Base-by-base conservation (phyloP, 2,329 filamentous ascomycete genomes). In the Biscogniauxia sp. region DNA sequence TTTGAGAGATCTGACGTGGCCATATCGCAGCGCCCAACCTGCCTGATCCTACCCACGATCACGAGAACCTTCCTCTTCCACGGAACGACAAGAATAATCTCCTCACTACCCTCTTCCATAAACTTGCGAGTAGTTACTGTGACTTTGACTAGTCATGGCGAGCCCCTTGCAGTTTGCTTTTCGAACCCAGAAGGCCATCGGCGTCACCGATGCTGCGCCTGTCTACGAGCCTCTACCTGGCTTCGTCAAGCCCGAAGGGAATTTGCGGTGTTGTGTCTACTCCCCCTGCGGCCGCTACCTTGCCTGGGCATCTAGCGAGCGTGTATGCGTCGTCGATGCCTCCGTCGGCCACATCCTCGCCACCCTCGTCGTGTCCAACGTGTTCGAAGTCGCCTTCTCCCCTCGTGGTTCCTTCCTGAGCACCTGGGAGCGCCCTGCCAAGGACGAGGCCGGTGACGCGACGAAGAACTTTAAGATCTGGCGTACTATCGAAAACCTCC, bases 401-500 rank as follows among this genome's bases (percentile, higher is more conserved):
- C 95, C 94, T 5, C 83, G 88, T 59, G 95, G 95, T 63, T 95
- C 91, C 60, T 99, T 91, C 77, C 82, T 98, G 74, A 97, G 96
- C 74, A 98, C 95, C 57, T 98, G 93, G 93, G 94, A 99, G 81
- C 88, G 95, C 41, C 90, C 93, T 8, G 84, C 86, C 67, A 98
- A 98, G 81, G 94, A 98, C 72, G 94, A 94, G 73, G 89, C 91
- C 62, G 95, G 95, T 60, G 92, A 97, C 76, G 93, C 95, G 53
- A 89, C 87, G 69, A 97, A 97, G 85, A 99, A 99, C 75, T 82
- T 99, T 66, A 98, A 97, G 83, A 89, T 99, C 70, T 99, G 95
- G 95, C 88, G 88, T 74, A 93, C 91, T 41, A 79, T 92, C 58
- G 90, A 94, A 73, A 87, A 90, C 8, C 75, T 82, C 13, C 79